Percentiles rank a stretch among this genome's conserved stretches.
Evolutionary conservation across 257 asterid species (phyloP).

Genomic region (Striga asiatica): DNA sequence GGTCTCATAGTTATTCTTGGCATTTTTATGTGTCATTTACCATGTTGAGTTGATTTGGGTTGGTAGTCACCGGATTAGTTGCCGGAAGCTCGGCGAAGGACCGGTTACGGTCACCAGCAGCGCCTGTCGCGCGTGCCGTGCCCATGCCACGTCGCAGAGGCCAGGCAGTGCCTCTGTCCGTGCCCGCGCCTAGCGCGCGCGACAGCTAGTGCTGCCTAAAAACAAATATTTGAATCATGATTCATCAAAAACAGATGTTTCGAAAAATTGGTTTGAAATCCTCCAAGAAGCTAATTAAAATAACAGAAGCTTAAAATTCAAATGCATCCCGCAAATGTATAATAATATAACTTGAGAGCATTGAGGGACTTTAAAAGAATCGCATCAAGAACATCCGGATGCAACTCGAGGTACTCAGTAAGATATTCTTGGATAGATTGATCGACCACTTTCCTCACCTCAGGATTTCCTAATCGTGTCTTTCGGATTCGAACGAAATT

Average conservation of each 20-base stretch:
- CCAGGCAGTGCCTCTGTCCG: no score
- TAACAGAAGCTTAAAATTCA: neutral
- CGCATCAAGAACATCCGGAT: constrained; percentile 76
- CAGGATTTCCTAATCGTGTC: constrained; percentile 97
- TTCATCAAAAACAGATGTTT: neutral
- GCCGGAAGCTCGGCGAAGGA: neutral
- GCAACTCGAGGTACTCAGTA: no score
- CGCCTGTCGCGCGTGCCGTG: no score
- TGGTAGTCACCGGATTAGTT: no score
- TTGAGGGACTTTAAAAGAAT: constrained; percentile 83
- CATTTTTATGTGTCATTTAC: no score
- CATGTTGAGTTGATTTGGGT: no score
- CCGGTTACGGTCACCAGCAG: neutral
- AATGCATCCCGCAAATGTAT: neutral
- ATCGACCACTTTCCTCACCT: constrained; percentile 78
- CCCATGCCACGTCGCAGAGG: no score
- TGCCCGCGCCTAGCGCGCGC: constrained; percentile 89
- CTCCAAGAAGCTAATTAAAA: neutral
- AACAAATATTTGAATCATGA: neutral
- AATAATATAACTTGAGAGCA: constrained; percentile 66
- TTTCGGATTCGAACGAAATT: constrained; percentile 19
- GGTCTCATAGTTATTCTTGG: no score
- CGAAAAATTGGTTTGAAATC: neutral
- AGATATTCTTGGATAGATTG: no score
- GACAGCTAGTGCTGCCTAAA: constrained; percentile 93